Evolutionary conservation across 208 protist genomes (phyloP).

Genomic region (Porcisia deanei): DNA sequence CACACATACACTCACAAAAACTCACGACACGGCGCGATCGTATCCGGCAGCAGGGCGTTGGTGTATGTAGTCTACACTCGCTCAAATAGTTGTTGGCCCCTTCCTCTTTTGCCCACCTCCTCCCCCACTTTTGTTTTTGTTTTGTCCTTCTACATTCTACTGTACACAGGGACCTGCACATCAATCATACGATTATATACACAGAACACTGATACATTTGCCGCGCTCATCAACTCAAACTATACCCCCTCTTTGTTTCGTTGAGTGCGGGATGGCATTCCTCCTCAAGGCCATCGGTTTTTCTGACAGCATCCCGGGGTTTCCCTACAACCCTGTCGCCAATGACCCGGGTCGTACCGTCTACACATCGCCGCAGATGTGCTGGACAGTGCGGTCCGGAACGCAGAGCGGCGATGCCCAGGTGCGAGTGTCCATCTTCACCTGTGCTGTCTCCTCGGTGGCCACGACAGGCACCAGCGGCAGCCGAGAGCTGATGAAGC

Average conservation of each 20-base stretch:
- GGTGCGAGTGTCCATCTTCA: constrained; percentile 65
- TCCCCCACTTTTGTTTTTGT: not conserved
- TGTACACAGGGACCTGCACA: too few species aligned
- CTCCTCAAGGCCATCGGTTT: constrained; percentile 76
- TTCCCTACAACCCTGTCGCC: constrained; percentile 57
- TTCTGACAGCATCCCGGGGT: constrained; percentile 61
- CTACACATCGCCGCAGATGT: constrained; percentile 34
- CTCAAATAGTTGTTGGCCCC: not conserved
- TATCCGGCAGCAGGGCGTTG: too few species aligned
- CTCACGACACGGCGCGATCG: too few species aligned
- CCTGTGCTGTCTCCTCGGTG: constrained; percentile 20
- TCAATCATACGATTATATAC: too few species aligned
- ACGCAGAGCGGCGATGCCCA: constrained; percentile 45
- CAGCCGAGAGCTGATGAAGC: constrained; percentile 22
- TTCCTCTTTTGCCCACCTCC: not conserved
- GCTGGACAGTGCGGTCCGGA: constrained; percentile 54
- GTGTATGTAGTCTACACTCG: too few species aligned
- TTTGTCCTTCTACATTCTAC: too few species aligned
- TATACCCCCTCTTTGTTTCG: not conserved
- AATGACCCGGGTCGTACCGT: constrained; percentile 20
- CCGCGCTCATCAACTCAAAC: too few species aligned
- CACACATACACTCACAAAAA: constrained; percentile 14
- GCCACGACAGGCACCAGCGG: not conserved
- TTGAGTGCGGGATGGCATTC: constrained; percentile 53
- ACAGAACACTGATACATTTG: too few species aligned